Conservation (phyloP, 495 filamentous ascomycete genomes). For the Lasiosphaeria miniovina region DNA sequence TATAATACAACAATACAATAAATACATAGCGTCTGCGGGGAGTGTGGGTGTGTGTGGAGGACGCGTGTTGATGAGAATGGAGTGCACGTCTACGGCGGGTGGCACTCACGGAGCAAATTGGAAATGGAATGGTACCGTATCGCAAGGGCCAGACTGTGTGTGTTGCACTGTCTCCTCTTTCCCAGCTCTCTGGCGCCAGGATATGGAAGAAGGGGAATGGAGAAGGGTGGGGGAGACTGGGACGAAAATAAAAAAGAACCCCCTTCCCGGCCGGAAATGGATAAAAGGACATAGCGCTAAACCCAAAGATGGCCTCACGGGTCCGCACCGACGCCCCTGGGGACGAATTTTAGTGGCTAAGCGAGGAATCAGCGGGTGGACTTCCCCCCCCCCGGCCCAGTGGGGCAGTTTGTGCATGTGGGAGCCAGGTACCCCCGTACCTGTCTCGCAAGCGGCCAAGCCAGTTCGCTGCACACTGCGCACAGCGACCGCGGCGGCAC, state of each 20-base stretch:
- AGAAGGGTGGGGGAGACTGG: too few relatives aligned
- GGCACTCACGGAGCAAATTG: background rate
- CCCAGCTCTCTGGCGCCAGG: background rate
- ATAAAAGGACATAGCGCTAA: background rate
- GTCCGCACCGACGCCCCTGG: background rate
- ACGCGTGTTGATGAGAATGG: background rate
- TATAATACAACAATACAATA: too few relatives aligned
- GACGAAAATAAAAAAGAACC: background rate
- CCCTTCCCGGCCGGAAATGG: background rate
- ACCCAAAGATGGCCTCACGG: background rate
- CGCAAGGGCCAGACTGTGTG: background rate
- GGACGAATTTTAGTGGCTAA: background rate
- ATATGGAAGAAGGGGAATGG: too few relatives aligned
- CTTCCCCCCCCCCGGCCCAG: background rate
- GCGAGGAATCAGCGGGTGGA: slow-evolving; percentile 14
- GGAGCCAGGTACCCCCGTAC: background rate
- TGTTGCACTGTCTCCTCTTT: background rate
- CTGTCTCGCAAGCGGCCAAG: background rate
- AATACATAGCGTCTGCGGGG: background rate
- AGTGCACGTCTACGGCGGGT: background rate
- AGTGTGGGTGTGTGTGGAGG: background rate
- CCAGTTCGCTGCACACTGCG: background rate
- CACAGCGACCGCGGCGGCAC: background rate
- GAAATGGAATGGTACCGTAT: background rate
- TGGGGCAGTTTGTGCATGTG: slow-evolving; percentile 8